Evolutionary conservation across 371 early-diverging fungal genomes (phyloP), one percentile per base, ranked within the genome.

Genomic region (Rhizomucor miehei): DNA sequence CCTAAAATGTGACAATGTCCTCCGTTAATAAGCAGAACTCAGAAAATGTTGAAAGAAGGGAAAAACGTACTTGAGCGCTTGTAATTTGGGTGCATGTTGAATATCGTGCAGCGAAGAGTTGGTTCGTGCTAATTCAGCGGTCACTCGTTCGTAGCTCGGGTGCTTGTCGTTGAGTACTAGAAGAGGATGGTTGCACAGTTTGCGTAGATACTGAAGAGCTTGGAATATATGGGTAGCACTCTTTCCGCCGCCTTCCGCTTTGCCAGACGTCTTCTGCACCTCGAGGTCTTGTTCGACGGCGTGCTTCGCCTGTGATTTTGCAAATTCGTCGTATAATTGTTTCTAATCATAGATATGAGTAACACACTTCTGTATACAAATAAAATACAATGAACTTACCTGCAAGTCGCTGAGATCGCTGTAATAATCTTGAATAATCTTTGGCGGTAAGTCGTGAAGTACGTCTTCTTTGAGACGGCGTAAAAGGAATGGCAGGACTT

Each of bases 391-490:
- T 29, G 8, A 8, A 3, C 3, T 56, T 64, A 65, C 70, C 69
- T 91, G 92, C n/a, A 92, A 54, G 38, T 91, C 91, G 53, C 90
- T 88, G 35, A 99, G 75, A 52, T 97, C 95, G 69, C 99, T 97
- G 67, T 94, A 93, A 65, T 98, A 91, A 72, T 99, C 99, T 73
- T 90, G 90, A 59, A 99, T 98, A 60, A 99, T 99, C 78, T 99
- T 99, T 23, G 99, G 99, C 35, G 99, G 99, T 56, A 99, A 69
- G 69, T 99, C 99, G 57, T 93, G 85, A 54, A 99, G 74, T 13
- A 99, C 99, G 64, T 99, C 97, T 69, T 95, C 95, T 73, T 99
- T 99, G 79, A 99, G 85, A 50, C 99, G 85, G 29, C 99, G 86
- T 62, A 99, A 66, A 38, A 99, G 63, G 84, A 99, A 99, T 23